phyloP scores from a whole-genome alignment of 2,329 filamentous ascomycete genomes.

The Fusarium temperatum region DNA sequence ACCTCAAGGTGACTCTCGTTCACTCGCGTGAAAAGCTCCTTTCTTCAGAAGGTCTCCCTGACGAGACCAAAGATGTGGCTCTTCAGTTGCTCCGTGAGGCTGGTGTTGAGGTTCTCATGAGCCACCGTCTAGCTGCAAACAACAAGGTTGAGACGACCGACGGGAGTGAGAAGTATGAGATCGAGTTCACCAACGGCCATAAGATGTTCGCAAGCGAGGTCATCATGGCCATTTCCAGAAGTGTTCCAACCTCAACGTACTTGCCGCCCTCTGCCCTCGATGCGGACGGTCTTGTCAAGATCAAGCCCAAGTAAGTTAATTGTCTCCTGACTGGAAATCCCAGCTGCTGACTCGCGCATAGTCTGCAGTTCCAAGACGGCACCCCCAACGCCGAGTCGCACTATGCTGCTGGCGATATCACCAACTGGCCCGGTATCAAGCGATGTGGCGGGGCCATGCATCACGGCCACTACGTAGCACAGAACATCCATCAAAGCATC shows the following conservation, averaged over 20 bases:
- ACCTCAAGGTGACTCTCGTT: conserved; percentile 74
- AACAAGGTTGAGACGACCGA: conserved; percentile 56
- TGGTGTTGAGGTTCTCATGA: conserved; percentile 72
- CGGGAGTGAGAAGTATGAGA: conserved; percentile 53
- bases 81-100: conserved; percentile 66
- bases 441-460: conserved; percentile 80
- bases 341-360: conserved; percentile 37
- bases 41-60: conserved; percentile 76
- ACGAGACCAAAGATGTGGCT: conserved; percentile 72
- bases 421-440: conserved; percentile 80
- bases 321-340: not conserved
- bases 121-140: conserved; percentile 63
- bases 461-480: conserved; percentile 71
- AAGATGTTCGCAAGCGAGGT: conserved; percentile 70
- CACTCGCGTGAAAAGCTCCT: conserved; percentile 77
- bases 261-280: conserved; percentile 68
- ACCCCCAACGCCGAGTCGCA: conserved; percentile 68
- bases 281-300: conserved; percentile 71
- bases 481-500: conserved; percentile 74
- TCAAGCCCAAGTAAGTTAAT: conserved; percentile 60
- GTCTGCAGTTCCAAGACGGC: conserved; percentile 62
- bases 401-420: conserved; percentile 76
- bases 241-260: conserved; percentile 69
- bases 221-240: conserved; percentile 74
- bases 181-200: conserved; percentile 69